These are phyloP conservation scores for Erysimum cheiri DNA, from an alignment of 441 rosid genomes.

Conservation along the genomic window DNA sequence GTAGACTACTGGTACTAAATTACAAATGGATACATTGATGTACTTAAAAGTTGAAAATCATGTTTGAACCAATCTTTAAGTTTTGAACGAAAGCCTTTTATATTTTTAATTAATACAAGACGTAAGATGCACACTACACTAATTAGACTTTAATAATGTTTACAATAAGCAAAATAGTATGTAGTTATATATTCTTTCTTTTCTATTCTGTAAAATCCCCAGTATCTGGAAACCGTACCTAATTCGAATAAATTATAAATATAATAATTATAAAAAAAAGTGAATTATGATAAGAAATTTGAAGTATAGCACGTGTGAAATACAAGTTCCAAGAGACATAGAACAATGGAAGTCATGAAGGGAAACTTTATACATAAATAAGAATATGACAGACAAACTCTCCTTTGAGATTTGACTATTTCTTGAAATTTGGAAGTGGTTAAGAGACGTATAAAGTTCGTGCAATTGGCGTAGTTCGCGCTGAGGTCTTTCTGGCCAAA, in stretches of 20 bases:
- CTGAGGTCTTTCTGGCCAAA: neutral
- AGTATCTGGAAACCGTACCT: conserved; percentile 30
- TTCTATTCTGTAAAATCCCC: conserved; percentile 29
- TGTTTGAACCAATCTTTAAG: conserved; percentile 31
- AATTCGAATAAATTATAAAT: neutral
- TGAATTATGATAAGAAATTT: neutral
- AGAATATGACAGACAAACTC: conserved; percentile 38
- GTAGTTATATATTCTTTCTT: neutral
- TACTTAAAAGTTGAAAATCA: neutral
- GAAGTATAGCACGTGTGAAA: conserved; percentile 30
- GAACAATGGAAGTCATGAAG: neutral
- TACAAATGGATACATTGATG: neutral
- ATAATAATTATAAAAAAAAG: neutral
- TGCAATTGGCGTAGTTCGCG: conserved; percentile 28
- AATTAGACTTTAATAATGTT: neutral
- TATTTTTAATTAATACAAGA: conserved; percentile 8
- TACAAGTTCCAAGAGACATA: conserved; percentile 30
- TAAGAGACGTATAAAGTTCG: conserved; percentile 8
- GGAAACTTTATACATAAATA: neutral
- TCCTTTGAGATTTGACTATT: conserved; percentile 22
- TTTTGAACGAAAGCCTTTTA: conserved; percentile 7
- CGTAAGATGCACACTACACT: conserved; percentile 27
- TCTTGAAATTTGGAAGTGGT: conserved; percentile 21
- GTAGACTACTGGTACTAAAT: neutral
- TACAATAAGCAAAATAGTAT: neutral